Evolutionary conservation across 352 stramenopile species (phyloP).

Genomic region (Pythium vanterpoolii): DNA sequence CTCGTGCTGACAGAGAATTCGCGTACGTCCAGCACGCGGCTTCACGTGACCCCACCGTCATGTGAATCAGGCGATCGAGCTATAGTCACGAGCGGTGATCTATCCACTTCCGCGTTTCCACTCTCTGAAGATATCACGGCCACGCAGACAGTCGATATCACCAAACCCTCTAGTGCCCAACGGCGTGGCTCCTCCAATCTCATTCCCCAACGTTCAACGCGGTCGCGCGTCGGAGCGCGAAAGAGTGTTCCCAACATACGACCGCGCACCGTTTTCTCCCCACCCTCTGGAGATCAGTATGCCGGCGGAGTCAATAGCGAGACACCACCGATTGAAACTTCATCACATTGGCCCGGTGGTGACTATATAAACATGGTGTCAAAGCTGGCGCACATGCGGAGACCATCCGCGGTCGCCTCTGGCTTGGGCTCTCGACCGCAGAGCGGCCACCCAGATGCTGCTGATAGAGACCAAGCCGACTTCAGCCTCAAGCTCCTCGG

Average conservation of each 20-base stretch:
- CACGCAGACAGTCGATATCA: background rate
- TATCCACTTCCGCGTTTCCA: too few species aligned
- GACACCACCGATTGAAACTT: slow-evolving; percentile 6
- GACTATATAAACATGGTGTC: slow-evolving; percentile 30
- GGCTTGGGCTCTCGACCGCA: background rate
- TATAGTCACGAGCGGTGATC: too few species aligned
- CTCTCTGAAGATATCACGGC: background rate
- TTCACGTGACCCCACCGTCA: too few species aligned
- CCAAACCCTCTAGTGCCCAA: background rate
- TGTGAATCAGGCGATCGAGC: too few species aligned
- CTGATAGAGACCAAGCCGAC: background rate
- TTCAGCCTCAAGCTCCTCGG: background rate
- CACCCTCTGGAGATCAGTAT: background rate
- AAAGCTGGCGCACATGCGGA: slow-evolving; percentile 17
- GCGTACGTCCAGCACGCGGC: too few species aligned
- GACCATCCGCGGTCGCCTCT: slow-evolving; percentile 1
- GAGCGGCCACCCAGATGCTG: background rate
- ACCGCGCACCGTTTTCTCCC: background rate
- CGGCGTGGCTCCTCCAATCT: background rate
- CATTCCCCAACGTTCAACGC: background rate
- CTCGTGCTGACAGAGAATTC: too few species aligned
- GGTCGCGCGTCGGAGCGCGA: background rate
- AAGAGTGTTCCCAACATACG: background rate
- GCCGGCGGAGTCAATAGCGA: background rate
- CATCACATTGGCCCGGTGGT: slow-evolving; percentile 8